Evolutionary conservation across 78 protist genomes (phyloP).

Genomic region (Speleostelium caveatum): DNA sequence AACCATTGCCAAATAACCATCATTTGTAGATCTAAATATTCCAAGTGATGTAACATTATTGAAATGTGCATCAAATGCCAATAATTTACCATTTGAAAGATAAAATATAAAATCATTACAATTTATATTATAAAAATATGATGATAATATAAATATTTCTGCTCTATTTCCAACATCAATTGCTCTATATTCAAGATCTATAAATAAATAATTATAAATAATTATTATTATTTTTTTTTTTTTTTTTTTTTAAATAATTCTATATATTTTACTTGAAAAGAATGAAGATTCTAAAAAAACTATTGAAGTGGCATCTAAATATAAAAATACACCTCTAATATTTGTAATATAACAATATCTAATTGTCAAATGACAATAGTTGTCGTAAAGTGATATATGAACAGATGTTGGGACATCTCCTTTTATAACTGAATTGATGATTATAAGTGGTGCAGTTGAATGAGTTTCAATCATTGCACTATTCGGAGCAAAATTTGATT

Average conservation of each 20-base stretch:
- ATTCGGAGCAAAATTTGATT: conserved; percentile 47
- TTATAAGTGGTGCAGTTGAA: conserved; percentile 6
- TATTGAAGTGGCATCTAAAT: conserved; percentile 18
- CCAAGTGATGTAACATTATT: not conserved
- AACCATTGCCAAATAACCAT: not conserved
- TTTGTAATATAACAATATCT: not conserved
- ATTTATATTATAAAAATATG: conserved; percentile 1
- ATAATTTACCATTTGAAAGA: conserved; percentile 32
- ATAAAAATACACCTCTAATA: conserved; percentile 20
- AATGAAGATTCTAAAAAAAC: not conserved
- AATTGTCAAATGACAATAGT: conserved; percentile 18
- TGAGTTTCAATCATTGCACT: conserved; percentile 38
- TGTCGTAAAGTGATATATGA: conserved; percentile 58
- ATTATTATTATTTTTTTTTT: not conserved
- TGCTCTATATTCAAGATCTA: not conserved
- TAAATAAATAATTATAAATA: not conserved
- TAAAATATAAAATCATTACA: not conserved
- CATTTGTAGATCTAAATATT: conserved; percentile 5
- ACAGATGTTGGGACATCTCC: conserved; percentile 13
- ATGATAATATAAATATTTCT: conserved; percentile 15
- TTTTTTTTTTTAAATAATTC: not conserved
- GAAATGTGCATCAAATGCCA: conserved; percentile 5
- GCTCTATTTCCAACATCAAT: conserved; percentile 54
- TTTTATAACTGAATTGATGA: not conserved
- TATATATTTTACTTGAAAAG: conserved; percentile 11